Evolutionary conservation across 2,329 filamentous ascomycete species (phyloP), one percentile per base, ranked within the genome.

Genomic region (Setomelanomma holmii): DNA sequence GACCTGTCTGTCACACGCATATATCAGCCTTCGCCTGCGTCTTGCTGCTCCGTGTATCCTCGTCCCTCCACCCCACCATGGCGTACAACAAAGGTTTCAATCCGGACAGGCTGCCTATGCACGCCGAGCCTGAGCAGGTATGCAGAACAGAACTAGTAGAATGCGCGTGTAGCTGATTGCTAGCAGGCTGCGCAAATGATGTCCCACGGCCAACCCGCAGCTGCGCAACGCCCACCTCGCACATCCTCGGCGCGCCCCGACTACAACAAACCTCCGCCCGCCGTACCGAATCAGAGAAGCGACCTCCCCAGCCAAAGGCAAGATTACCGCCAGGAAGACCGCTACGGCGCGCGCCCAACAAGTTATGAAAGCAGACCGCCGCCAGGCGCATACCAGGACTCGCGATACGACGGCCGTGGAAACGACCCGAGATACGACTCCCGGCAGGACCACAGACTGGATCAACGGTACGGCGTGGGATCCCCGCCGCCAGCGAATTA

Each of bases 61-160:
- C 55, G 45, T 45, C 16, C 41, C 51, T 36, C 40, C 45, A 45
- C 45, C 36, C 39, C 55, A 61, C 72, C 55, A 98, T 98, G 93
- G 93, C 93, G 50, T 98, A 98, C 83, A 96, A 96, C 78, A 87
- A 87, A 75, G 86, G 89, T 49, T 95, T 92, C 80, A 96, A 99
- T 76, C 93, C 93, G 27, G 93, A 99, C 80, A 90, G 92, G 73
- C 86, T 99, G 60, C 93, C 93, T 72, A 91, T 91, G 89, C 89
- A 91, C 72, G 89, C 88, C 55, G 89, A 92, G 76, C 89, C 89
- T 38, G 89, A 91, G 61, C 81, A 85, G 76, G 86, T 88, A 79
- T 51, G 67, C 64, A 78, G 27, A 38, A 5, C 27, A 14, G 30
- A 16, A 20, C 12, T 3, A 12, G 12, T 20, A 10, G 24, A 24